Evolutionary conservation across 2,329 filamentous ascomycete species (phyloP).

Genomic region (Fusarium siculi): DNA sequence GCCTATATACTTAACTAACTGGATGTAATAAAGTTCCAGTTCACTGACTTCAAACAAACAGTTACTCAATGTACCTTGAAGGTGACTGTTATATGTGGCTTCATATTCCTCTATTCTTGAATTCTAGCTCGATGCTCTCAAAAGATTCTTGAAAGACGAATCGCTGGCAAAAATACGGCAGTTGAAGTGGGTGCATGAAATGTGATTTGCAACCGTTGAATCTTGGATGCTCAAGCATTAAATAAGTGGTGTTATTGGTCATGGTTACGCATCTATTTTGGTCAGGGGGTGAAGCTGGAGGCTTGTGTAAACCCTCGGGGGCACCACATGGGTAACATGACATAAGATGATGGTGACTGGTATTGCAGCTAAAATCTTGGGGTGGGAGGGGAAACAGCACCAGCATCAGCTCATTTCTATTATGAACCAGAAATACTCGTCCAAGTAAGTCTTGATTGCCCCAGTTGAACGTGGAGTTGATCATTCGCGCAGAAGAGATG

Average conservation of each 20-base stretch:
- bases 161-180: slow-evolving; percentile 29
- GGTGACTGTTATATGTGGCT: slow-evolving; percentile 24
- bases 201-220: slow-evolving; percentile 19
- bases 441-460: slow-evolving; percentile 3
- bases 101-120: neutral
- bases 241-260: slow-evolving; percentile 21
- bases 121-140: neutral
- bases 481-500: neutral
- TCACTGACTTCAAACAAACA: slow-evolving; percentile 12
- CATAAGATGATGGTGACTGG: neutral
- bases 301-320: slow-evolving; percentile 10
- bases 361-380: slow-evolving; percentile 8
- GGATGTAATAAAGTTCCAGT: slow-evolving; percentile 7
- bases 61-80: slow-evolving; percentile 17
- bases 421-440: slow-evolving; percentile 17
- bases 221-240: slow-evolving; percentile 2
- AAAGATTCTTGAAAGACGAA: slow-evolving; percentile 14
- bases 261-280: slow-evolving; percentile 18
- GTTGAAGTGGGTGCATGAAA: slow-evolving; percentile 32
- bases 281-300: slow-evolving; percentile 25
- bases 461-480: neutral
- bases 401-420: slow-evolving; percentile 38
- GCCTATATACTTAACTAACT: neutral
- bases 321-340: slow-evolving; percentile 9
- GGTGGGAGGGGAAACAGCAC: slow-evolving; percentile 10